A percentile compares a stretch with the other conserved stretches of the same genome.
phyloP scores from a whole-genome alignment of 2,329 filamentous ascomycete genomes.

The Amauroascus niger region DNA sequence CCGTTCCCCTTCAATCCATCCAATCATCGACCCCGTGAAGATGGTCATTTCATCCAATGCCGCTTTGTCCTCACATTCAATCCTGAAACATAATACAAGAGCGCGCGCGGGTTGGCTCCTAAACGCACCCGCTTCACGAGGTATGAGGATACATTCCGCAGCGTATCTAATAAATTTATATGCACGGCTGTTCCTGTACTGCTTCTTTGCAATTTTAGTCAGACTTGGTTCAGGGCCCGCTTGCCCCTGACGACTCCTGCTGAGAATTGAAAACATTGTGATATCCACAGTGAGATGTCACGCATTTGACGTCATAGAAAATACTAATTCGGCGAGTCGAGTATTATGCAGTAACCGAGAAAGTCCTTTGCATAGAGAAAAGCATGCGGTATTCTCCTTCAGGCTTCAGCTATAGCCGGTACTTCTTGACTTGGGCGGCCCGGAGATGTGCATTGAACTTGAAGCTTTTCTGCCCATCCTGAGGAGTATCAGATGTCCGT shows the following conservation, averaged over 20 bases:
- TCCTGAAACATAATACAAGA: not conserved
- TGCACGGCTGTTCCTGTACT: too few species aligned
- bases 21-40: not conserved
- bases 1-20: not conserved
- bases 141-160: not conserved
- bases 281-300: not conserved
- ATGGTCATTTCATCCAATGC: not conserved
- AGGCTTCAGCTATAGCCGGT: too few species aligned
- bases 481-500: too few species aligned
- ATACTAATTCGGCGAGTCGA: not conserved
- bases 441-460: too few species aligned
- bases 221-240: constrained; percentile 4
- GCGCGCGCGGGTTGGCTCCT: not conserved
- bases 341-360: too few species aligned
- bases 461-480: too few species aligned
- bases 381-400: too few species aligned
- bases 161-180: too few species aligned
- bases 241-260: not conserved
- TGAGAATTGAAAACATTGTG: not conserved
- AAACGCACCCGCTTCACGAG: not conserved
- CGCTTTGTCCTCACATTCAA: not conserved
- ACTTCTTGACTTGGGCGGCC: too few species aligned
- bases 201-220: too few species aligned
- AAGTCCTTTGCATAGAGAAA: too few species aligned
- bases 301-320: constrained; percentile 5